Percentiles rank a stretch among this genome's conserved stretches.
Conservation (phyloP, 371 early-diverging fungal genomes). For the Saksenaea vasiformis region DNA sequence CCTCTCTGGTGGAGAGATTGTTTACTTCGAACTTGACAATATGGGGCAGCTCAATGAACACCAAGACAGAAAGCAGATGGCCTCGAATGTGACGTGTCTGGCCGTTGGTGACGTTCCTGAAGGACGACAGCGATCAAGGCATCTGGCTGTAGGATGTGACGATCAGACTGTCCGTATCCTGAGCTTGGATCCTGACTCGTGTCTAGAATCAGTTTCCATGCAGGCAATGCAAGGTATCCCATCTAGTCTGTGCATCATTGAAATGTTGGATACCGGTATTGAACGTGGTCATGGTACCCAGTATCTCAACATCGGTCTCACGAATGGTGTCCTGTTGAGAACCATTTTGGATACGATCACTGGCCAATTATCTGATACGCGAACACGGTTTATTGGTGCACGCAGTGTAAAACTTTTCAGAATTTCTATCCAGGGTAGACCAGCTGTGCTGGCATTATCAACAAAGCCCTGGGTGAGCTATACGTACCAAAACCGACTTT, state of each 20-base stretch:
- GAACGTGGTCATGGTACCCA: slow-evolving; percentile 68
- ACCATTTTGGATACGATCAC: slow-evolving; percentile 83
- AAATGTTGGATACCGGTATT: slow-evolving; percentile 73
- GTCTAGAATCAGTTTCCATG: slow-evolving; percentile 81
- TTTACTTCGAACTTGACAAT: slow-evolving; percentile 93
- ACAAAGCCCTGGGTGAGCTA: slow-evolving; percentile 92
- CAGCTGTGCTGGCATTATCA: slow-evolving; percentile 83
- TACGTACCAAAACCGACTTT: slow-evolving; percentile 69
- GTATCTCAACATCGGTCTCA: slow-evolving; percentile 87
- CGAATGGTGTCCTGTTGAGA: slow-evolving; percentile 89
- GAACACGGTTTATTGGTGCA: slow-evolving; percentile 89
- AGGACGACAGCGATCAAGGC: slow-evolving; percentile 78
- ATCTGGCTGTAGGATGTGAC: slow-evolving; percentile 90
- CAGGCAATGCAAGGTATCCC: slow-evolving; percentile 68
- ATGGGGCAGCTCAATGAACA: slow-evolving; percentile 88
- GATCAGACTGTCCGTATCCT: slow-evolving; percentile 92
- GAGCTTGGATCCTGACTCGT: slow-evolving; percentile 78
- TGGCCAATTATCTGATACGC: slow-evolving; percentile 83
- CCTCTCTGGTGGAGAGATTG: slow-evolving; percentile 80
- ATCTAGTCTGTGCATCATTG: slow-evolving; percentile 66
- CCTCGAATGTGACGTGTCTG: slow-evolving; percentile 72
- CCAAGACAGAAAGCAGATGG: slow-evolving; percentile 76
- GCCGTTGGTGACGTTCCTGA: slow-evolving; percentile 82
- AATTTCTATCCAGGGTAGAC: slow-evolving; percentile 64
- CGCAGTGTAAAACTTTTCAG: slow-evolving; percentile 79